These are phyloP conservation scores for Claviceps capensis DNA, from an alignment of 2,329 filamentous ascomycete genomes.

Conservation along the genomic window DNA sequence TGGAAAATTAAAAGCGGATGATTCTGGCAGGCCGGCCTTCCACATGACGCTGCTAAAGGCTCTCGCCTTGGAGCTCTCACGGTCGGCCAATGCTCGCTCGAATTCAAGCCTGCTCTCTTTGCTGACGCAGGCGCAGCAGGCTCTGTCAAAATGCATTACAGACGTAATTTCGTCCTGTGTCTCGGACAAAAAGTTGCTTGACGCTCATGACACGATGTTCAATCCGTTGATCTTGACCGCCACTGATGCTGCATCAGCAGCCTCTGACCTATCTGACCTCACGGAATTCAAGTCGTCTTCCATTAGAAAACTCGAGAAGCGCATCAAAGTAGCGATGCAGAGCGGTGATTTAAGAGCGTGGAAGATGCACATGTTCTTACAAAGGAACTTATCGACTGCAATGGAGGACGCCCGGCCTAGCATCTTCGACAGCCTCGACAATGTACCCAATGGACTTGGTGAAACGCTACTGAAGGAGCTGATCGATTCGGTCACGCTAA, in stretches of 20 bases:
- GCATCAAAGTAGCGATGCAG: slow-evolving; percentile 19
- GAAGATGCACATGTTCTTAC: slow-evolving; percentile 31
- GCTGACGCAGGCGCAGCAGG: slow-evolving; percentile 12
- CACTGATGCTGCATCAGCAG: slow-evolving; percentile 16
- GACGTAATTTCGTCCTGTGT: slow-evolving; percentile 15
- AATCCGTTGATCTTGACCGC: slow-evolving; percentile 20
- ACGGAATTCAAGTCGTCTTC: slow-evolving; percentile 17
- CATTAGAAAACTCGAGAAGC: slow-evolving; percentile 22
- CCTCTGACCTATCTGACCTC: slow-evolving; percentile 11
- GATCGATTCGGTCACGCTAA: slow-evolving; percentile 17
- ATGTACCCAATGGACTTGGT: slow-evolving; percentile 16
- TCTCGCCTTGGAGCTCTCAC: slow-evolving; percentile 16
- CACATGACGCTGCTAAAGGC: slow-evolving; percentile 23
- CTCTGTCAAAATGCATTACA: slow-evolving; percentile 15
- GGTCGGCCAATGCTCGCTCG: slow-evolving; percentile 14
- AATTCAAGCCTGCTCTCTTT: slow-evolving; percentile 14
- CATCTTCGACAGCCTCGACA: slow-evolving; percentile 17
- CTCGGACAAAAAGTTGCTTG: slow-evolving; percentile 17
- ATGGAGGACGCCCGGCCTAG: slow-evolving; percentile 20
- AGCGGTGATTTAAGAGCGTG: slow-evolving; percentile 27
- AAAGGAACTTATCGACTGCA: slow-evolving; percentile 20
- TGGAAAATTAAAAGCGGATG: background rate
- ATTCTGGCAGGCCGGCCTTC: slow-evolving; percentile 14
- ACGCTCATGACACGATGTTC: slow-evolving; percentile 10
- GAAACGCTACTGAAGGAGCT: slow-evolving; percentile 20